phyloP scores from a whole-genome alignment of 2,329 filamentous ascomycete genomes.

The Madurella fahalii region DNA sequence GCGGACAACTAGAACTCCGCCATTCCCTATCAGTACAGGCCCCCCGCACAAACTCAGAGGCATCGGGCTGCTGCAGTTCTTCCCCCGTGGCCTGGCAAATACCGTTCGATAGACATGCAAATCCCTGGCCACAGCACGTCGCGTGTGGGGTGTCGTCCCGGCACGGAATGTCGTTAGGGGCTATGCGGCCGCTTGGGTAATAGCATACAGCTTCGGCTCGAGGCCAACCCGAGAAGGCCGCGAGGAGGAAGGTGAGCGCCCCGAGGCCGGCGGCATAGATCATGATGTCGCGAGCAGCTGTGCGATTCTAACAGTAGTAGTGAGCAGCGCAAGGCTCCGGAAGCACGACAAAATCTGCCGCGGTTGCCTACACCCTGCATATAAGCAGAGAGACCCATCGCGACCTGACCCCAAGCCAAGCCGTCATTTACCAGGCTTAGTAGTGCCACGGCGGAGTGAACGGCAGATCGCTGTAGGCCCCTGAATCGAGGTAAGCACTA shows the following conservation, averaged over 20 bases:
- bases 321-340: no score
- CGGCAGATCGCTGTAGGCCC: no score
- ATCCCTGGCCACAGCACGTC: slow-evolving; percentile 35
- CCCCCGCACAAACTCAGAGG: slow-evolving; percentile 30
- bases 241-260: not conserved
- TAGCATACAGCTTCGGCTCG: slow-evolving; percentile 25
- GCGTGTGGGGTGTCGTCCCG: slow-evolving; percentile 26
- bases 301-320: no score
- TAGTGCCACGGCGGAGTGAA: no score
- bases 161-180: slow-evolving; percentile 31
- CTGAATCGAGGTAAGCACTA: no score
- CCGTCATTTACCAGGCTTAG: no score
- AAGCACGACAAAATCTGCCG: no score
- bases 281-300: not conserved
- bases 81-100: slow-evolving; percentile 32
- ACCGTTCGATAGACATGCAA: slow-evolving; percentile 34
- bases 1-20: slow-evolving; percentile 30
- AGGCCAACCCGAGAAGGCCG: not conserved
- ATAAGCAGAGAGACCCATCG: no score
- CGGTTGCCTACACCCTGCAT: no score
- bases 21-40: slow-evolving; percentile 34
- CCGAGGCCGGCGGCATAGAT: not conserved
- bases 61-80: slow-evolving; percentile 22
- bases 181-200: slow-evolving; percentile 30
- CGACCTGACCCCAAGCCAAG: no score